Conservation (phyloP, 108 stramenopile genomes). For the Nannochloropsis gaditana region DNA sequence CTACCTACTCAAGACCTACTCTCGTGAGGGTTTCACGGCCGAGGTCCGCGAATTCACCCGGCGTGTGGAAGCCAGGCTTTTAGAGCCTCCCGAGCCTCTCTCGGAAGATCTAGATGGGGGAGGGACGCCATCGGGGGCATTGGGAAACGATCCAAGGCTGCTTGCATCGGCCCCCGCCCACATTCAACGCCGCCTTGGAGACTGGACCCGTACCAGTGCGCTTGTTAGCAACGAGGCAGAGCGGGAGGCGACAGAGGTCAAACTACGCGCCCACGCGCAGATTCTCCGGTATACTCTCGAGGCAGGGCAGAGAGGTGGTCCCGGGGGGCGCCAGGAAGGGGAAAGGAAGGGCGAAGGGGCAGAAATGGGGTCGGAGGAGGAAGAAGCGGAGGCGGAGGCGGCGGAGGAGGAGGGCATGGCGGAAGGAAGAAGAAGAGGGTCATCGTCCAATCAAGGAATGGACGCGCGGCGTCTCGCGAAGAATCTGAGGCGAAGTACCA, state of each 20-base stretch:
- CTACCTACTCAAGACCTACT: slow-evolving; percentile 10
- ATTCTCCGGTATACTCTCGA: background rate
- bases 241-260: slow-evolving; percentile 4
- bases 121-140: background rate
- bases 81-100: background rate
- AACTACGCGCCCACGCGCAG: background rate
- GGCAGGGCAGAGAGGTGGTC: background rate
- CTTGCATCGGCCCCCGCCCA: background rate
- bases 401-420: too few species aligned
- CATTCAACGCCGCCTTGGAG: background rate
- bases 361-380: background rate
- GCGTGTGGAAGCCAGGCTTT: background rate
- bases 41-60: background rate
- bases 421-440: too few species aligned
- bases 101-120: background rate
- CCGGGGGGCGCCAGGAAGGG: background rate
- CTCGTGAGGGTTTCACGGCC: background rate
- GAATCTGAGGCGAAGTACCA: background rate
- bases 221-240: background rate
- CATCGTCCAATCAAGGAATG: background rate
- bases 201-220: background rate
- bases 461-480: background rate
- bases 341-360: background rate
- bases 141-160: background rate
- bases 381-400: background rate